phyloP scores from a whole-genome alignment of 164 flowering plant species.

The Dillenia suffruticosa region DNA sequence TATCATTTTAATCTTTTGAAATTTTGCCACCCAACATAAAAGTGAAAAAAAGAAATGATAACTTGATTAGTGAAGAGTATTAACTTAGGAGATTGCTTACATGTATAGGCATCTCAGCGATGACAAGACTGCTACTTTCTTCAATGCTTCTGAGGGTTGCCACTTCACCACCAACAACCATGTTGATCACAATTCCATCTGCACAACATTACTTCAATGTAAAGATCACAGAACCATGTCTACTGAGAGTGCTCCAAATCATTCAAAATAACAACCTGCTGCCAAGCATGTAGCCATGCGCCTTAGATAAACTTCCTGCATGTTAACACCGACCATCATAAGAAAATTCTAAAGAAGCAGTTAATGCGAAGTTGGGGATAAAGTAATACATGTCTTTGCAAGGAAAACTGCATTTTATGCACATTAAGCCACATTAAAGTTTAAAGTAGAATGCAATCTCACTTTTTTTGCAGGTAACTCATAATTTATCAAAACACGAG shows the following conservation, averaged over 20 bases:
- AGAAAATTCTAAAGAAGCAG: background rate
- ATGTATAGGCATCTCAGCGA: conserved; percentile 88
- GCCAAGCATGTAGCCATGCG: conserved; percentile 84
- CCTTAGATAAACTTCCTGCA: conserved; percentile 83
- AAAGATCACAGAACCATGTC: background rate
- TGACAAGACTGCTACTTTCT: conserved; percentile 65
- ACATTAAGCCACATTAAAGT: background rate
- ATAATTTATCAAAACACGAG: conserved; percentile 77
- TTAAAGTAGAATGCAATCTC: background rate
- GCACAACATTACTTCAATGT: conserved; percentile 17
- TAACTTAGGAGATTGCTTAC: conserved; percentile 33
- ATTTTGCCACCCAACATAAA: background rate
- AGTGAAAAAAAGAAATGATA: background rate
- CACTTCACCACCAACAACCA: conserved; percentile 99
- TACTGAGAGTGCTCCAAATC: conserved; percentile 5
- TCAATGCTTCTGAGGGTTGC: conserved; percentile 74
- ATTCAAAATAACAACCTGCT: conserved; percentile 46
- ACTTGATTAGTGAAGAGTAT: background rate
- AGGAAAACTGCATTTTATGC: no score
- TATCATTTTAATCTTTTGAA: no score
- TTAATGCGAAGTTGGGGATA: no score
- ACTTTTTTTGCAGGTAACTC: conserved; percentile 95
- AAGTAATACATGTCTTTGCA: no score
- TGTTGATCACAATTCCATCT: conserved; percentile 96
- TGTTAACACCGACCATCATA: conserved; percentile 9